phyloP scores from a whole-genome alignment of 176 grass and related monocot genomes.

The Otatea glauca region DNA sequence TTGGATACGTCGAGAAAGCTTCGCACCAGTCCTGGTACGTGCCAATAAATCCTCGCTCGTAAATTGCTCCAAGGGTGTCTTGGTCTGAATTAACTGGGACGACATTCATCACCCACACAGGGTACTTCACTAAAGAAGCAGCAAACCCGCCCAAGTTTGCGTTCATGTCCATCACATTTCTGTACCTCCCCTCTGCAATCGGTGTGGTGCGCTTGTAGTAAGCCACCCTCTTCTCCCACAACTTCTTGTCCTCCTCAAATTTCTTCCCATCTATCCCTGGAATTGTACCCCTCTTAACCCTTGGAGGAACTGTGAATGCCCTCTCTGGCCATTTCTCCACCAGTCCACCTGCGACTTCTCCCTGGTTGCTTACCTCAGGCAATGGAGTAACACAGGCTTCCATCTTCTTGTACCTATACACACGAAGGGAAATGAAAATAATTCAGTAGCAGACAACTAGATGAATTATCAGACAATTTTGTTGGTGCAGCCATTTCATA shows the following conservation, averaged over 20 bases:
- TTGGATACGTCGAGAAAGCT: slow-evolving; percentile 95
- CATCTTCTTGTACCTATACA: slow-evolving; percentile 85
- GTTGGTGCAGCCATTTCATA: slow-evolving; percentile 39
- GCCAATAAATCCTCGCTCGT: slow-evolving; percentile 86
- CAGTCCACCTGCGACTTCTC: slow-evolving; percentile 74
- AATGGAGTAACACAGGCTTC: slow-evolving; percentile 87
- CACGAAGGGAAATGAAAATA: not conserved
- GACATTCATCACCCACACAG: slow-evolving; percentile 93
- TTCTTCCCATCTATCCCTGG: slow-evolving; percentile 67
- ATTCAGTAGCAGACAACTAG: slow-evolving; percentile 2
- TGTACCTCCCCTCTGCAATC: slow-evolving; percentile 66
- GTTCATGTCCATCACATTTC: slow-evolving; percentile 99
- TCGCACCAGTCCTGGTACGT: slow-evolving; percentile 99
- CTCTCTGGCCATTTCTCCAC: slow-evolving; percentile 82
- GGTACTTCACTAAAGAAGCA: slow-evolving; percentile 68
- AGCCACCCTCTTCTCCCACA: slow-evolving; percentile 73
- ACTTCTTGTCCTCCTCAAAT: slow-evolving; percentile 82
- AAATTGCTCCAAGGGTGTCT: slow-evolving; percentile 84
- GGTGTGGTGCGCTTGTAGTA: slow-evolving; percentile 72
- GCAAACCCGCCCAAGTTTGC: slow-evolving; percentile 87
- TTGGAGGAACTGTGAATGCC: slow-evolving; percentile 75
- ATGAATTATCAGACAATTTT: not conserved
- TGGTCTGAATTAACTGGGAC: slow-evolving; percentile 64
- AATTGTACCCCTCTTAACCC: slow-evolving; percentile 78
- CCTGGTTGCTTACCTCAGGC: slow-evolving; percentile 74